phyloP scores from a whole-genome alignment of 805 yeast species.

The Saccharomycopsis synnaedendra region DNA sequence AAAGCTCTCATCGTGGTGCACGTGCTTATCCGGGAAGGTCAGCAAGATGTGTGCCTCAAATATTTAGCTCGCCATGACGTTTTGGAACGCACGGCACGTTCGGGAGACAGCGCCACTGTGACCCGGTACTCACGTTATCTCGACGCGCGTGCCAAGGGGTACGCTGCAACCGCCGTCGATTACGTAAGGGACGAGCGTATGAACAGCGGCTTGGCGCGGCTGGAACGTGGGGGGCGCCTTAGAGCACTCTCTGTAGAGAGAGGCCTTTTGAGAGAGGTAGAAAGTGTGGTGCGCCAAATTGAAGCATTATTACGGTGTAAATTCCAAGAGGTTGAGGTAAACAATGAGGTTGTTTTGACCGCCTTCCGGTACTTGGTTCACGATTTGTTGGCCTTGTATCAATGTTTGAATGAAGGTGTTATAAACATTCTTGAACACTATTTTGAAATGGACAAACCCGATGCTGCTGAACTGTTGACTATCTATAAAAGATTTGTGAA shows the following conservation, averaged over 20 bases:
- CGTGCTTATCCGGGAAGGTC: constrained; percentile 89
- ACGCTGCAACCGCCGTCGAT: constrained; percentile 51
- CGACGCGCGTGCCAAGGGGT: constrained; percentile 57
- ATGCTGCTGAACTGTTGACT: constrained; percentile 78
- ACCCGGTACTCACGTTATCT: constrained; percentile 65
- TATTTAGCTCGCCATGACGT: constrained; percentile 34
- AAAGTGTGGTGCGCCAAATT: constrained; percentile 75
- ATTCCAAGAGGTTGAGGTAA: constrained; percentile 69
- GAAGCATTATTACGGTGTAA: constrained; percentile 62
- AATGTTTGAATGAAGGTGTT: constrained; percentile 89
- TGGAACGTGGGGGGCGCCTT: constrained; percentile 42
- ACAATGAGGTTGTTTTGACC: constrained; percentile 73
- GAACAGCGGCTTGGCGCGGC: constrained; percentile 22
- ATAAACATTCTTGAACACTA: constrained; percentile 88
- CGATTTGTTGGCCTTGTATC: constrained; percentile 78
- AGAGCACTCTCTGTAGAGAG: constrained; percentile 56
- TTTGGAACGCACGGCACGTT: constrained; percentile 22
- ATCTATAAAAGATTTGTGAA: constrained; percentile 79
- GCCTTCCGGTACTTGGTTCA: constrained; percentile 84
- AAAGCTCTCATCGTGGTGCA: constrained; percentile 79
- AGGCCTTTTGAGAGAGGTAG: constrained; percentile 77
- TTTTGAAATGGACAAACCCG: constrained; percentile 79
- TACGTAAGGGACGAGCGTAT: constrained; percentile 62
- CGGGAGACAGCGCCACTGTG: constrained; percentile 40
- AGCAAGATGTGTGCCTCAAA: constrained; percentile 56